These are phyloP conservation scores for Alternaria infectoria DNA, from an alignment of 2,329 filamentous ascomycete species.

Conservation along the genomic window DNA sequence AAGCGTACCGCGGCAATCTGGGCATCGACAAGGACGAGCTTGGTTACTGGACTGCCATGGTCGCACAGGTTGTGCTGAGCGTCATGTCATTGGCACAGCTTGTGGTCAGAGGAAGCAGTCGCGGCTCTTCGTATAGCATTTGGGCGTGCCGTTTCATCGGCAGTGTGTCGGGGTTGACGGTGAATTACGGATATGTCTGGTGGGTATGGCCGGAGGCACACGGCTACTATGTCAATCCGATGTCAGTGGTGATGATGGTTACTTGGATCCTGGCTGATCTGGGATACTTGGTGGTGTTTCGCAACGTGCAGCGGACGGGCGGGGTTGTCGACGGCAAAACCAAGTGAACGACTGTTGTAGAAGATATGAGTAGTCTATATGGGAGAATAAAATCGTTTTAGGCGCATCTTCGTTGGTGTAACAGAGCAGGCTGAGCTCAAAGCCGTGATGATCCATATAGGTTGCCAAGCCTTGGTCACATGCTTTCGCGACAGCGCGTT, in stretches of 20 bases:
- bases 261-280: constrained; percentile 53
- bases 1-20: constrained; percentile 39
- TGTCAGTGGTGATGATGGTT: constrained; percentile 53
- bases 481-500: constrained; percentile 30
- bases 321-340: background rate
- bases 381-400: too few relatives aligned
- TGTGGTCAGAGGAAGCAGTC: constrained; percentile 55
- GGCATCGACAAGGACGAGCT: constrained; percentile 59
- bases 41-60: constrained; percentile 57
- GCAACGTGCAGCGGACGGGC: constrained; percentile 8
- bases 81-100: constrained; percentile 54
- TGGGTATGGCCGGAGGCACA: constrained; percentile 59
- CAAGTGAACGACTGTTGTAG: background rate
- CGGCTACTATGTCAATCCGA: constrained; percentile 54
- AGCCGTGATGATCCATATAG: background rate
- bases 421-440: background rate
- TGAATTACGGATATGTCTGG: constrained; percentile 60
- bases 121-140: constrained; percentile 68
- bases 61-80: constrained; percentile 54
- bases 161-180: constrained; percentile 70
- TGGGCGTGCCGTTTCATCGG: constrained; percentile 82
- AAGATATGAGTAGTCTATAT: too few relatives aligned
- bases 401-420: background rate
- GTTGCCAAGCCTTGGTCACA: constrained; percentile 18
- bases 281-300: constrained; percentile 55